A percentile compares a stretch with the other conserved stretches of the same genome.
These are phyloP conservation scores for Fusarium paranaense DNA, from an alignment of 2,329 filamentous ascomycete genomes.

Conservation along the genomic window DNA sequence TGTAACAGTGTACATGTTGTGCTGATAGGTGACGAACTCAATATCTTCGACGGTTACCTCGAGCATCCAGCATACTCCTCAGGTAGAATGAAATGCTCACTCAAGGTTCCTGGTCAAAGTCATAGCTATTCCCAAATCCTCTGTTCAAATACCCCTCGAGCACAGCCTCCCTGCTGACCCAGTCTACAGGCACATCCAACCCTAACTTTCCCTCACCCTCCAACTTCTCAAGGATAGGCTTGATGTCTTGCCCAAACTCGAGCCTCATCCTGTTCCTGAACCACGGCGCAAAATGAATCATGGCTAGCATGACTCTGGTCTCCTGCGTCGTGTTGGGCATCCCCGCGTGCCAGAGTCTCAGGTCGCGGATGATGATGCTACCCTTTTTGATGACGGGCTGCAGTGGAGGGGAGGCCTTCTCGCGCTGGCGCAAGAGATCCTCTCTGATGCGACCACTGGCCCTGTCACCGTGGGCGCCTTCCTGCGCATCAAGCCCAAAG, in stretches of 20 bases:
- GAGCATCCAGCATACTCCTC: background rate
- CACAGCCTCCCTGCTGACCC: slow-evolving; percentile 56
- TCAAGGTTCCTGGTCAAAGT: slow-evolving; percentile 63
- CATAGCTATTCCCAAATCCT: slow-evolving; percentile 71
- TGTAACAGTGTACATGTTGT: background rate
- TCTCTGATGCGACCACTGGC: slow-evolving; percentile 63
- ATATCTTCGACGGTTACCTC: background rate
- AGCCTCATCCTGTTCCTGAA: slow-evolving; percentile 68
- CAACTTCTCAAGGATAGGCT: slow-evolving; percentile 58
- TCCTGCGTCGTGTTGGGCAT: slow-evolving; percentile 67
- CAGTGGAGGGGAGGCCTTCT: slow-evolving; percentile 54
- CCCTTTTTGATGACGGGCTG: slow-evolving; percentile 67
- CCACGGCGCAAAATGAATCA: slow-evolving; percentile 70
- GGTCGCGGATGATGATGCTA: slow-evolving; percentile 67
- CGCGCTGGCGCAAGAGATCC: slow-evolving; percentile 53
- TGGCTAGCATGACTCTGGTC: slow-evolving; percentile 68
- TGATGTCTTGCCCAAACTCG: slow-evolving; percentile 63
- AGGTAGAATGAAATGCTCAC: background rate
- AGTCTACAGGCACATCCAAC: slow-evolving; percentile 64
- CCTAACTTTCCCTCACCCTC: slow-evolving; percentile 49
- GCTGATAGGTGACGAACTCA: background rate
- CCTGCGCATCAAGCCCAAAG: slow-evolving; percentile 53
- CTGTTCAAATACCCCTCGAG: slow-evolving; percentile 63
- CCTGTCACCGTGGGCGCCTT: slow-evolving; percentile 62
- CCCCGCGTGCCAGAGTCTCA: slow-evolving; percentile 73